Percentiles rank a stretch among this genome's conserved stretches.
phyloP scores from a whole-genome alignment of 495 filamentous ascomycete genomes.

The Penicillium pancosmium region DNA sequence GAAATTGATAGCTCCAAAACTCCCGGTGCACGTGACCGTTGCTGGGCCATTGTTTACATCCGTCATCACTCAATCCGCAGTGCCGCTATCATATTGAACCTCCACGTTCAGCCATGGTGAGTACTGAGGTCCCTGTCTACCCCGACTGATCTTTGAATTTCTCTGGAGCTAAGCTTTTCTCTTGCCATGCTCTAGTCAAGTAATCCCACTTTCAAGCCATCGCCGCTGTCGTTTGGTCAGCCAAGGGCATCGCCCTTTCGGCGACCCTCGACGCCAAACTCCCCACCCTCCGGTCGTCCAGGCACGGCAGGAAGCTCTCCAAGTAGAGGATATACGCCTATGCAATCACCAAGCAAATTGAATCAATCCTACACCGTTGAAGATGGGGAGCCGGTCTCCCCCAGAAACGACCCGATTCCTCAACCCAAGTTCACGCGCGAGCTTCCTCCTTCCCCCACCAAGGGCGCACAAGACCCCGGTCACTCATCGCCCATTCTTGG shows the following conservation, averaged over 20 bases:
- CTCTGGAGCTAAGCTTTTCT: too few relatives aligned
- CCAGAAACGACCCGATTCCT: slow-evolving; percentile 36
- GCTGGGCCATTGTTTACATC: slow-evolving; percentile 32
- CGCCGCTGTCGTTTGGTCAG: slow-evolving; percentile 68
- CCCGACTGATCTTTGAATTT: neutral
- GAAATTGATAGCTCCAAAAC: slow-evolving; percentile 16
- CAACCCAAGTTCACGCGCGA: slow-evolving; percentile 46
- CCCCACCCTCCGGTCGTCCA: slow-evolving; percentile 44
- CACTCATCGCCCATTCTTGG: slow-evolving; percentile 30
- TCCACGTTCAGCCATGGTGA: slow-evolving; percentile 28
- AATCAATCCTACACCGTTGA: slow-evolving; percentile 53
- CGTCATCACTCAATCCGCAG: neutral
- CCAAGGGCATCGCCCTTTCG: slow-evolving; percentile 77
- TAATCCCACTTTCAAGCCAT: slow-evolving; percentile 66
- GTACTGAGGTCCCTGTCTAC: neutral
- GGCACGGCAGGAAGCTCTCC: slow-evolving; percentile 50
- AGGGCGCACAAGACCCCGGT: slow-evolving; percentile 37
- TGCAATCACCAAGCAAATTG: slow-evolving; percentile 50
- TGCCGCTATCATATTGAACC: neutral
- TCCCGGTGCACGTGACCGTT: slow-evolving; percentile 28
- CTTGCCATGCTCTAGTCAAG: slow-evolving; percentile 28
- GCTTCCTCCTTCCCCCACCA: slow-evolving; percentile 46
- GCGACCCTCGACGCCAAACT: slow-evolving; percentile 56
- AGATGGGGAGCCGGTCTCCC: slow-evolving; percentile 33
- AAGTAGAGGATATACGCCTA: slow-evolving; percentile 44